Base-by-base conservation (phyloP, 352 stramenopile genomes). In the Pythium sp. region DNA sequence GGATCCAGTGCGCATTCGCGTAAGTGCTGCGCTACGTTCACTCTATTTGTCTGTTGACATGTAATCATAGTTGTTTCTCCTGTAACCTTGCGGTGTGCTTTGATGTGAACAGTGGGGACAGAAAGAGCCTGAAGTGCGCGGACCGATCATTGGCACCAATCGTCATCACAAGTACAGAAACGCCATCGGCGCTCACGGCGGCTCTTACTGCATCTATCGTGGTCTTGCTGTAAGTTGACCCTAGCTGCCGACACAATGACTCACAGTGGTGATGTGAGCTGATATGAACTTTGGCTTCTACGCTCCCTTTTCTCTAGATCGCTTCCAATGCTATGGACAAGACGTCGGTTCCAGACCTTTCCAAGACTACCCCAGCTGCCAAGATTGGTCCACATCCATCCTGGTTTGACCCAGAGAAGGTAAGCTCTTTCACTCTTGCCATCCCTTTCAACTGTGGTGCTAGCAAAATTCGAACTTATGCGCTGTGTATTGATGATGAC, bases 171-270 rank as follows among this genome's bases (percentile, higher is more conserved):
- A 95, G 60, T 98, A 98, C 71, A 85, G 97, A 36, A 99, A 99
- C 76, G 97, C 97, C 58, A 99, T 99, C 70, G 98, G 98, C 8
- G 97, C 98, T 0, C 98, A 99, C 72, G 92, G 93, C 22, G 98
- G 98, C 20, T 98, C 90, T 26, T 99, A 99, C 80, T 99, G 95
- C 72, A 96, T 99, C 72, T 99, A 99, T 72, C 98, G 97, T 30
- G 97, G 97, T 14, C 75, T 99, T 15, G 97, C 98, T 12, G 97
- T 95, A 69, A 60, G 78, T 82, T 2, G 8, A 65, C 3, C 14
- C 41, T 28, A 20, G 32, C 14, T 62, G n/a, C 7, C 8, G 5
- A 8, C 49, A 53, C 4, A 3, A 20, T 32, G 38, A 26, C 1
- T 38, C 30, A 12, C 22, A 15, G 22, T 57, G 14, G 59, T 14